Base-by-base conservation (phyloP, 2,329 filamentous ascomycete genomes). In the Phaeomoniella chlamydospora region DNA sequence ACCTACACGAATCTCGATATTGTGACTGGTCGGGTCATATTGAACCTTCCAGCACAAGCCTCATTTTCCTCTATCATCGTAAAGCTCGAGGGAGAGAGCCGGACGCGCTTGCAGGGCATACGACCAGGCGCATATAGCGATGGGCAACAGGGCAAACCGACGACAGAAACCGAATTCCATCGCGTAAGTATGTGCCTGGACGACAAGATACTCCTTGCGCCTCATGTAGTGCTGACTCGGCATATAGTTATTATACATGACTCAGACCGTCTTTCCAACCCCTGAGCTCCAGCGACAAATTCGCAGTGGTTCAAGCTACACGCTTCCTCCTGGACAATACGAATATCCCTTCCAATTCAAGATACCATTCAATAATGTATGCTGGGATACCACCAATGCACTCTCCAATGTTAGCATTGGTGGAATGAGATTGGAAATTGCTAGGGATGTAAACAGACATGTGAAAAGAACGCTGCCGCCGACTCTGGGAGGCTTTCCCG, bases 381-480 rank as follows among this genome's bases (percentile, higher is more conserved):
- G 64, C 49, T 26, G 22, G 22, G 55, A 49, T 38, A 51, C 50
- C 33, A 56, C 58, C 30, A 62, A 54, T 43, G 51, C 63, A 50
- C 51, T 63, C 39, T 60, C 59, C 34, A 64, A 64, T 39, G 48
- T 66, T 38, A 64, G 58, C 39, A 55, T 65, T 35, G 55, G 52
- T 9, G 59, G 61, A 15, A 44, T 66, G 37, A 59, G 57, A 39
- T 49, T 66, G 3, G 62, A 66, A 39, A 55, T 65, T 43, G 57
- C 57, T 15, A 55, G 55, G 35, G 59, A 63, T 40, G 55, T 51
- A 5, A 53, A 56, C 37, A 62, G 61, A 33, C 90, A 98, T 61
- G 74, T 90, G 43, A 90, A 81, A 51, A 76, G 77, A 46, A 93
- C 87, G 0, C 66, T 98, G 9, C 90, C 90, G 4, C 90, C 90